These are phyloP conservation scores for Pseudozyma sp. DNA, from an alignment of 1,284 basidiomycete species.

Conservation along the genomic window DNA sequence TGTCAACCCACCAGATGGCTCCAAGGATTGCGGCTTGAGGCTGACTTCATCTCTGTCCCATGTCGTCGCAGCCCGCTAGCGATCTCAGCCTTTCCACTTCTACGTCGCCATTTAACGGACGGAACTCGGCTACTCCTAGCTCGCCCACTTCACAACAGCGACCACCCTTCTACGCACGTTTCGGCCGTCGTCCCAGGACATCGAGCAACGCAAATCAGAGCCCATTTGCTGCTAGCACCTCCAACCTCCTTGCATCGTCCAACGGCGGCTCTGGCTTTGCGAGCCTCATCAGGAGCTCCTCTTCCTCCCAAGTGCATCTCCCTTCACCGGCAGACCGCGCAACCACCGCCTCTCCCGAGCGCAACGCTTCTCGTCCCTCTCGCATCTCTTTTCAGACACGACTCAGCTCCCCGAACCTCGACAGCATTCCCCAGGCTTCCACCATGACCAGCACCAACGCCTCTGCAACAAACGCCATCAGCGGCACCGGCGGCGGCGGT, in stretches of 20 bases:
- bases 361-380: conserved; percentile 10
- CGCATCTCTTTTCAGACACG: conserved; percentile 15
- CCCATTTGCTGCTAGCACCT: conserved; percentile 44
- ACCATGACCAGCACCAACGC: conserved; percentile 30
- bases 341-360: not conserved
- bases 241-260: conserved; percentile 26
- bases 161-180: conserved; percentile 19
- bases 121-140: conserved; percentile 1
- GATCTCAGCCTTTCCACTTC: conserved; percentile 7
- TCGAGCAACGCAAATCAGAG: conserved; percentile 18
- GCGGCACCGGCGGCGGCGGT: not conserved
- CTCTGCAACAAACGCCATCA: not conserved
- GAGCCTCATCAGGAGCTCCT: conserved; percentile 34
- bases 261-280: conserved; percentile 15
- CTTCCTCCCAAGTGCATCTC: conserved; percentile 32
- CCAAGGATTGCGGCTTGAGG: not conserved
- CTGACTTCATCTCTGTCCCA: conserved; percentile 7
- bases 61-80: conserved; percentile 23
- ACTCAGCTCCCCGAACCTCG: conserved; percentile 12
- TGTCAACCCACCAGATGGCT: not conserved
- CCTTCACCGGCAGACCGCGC: conserved; percentile 2
- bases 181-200: conserved; percentile 31
- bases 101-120: not conserved
- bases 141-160: conserved; percentile 9
- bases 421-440: conserved; percentile 2